phyloP scores from a whole-genome alignment of 129 eudicot genomes.

The Escallonia rubra region DNA sequence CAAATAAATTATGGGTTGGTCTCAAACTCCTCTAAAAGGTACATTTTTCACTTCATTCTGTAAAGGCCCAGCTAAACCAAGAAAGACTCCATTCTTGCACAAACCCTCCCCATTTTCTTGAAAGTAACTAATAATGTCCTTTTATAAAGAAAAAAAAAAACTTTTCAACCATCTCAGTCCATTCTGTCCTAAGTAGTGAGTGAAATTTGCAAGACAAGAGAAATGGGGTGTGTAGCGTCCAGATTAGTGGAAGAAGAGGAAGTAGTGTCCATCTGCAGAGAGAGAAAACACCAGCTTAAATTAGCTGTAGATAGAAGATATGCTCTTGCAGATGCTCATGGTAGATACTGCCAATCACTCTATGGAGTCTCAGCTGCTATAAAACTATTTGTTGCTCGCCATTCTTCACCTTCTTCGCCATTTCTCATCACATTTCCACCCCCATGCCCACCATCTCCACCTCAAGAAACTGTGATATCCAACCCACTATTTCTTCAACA shows the following conservation, averaged over 20 bases:
- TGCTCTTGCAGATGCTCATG: slow-evolving; percentile 86
- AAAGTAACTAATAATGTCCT: neutral
- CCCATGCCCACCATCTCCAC: slow-evolving; percentile 48
- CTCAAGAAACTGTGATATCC: slow-evolving; percentile 57
- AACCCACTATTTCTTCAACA: slow-evolving; percentile 92
- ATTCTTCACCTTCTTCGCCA: slow-evolving; percentile 74
- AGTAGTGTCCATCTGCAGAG: slow-evolving; percentile 87
- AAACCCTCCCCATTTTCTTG: slow-evolving; percentile 20
- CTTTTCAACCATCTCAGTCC: neutral
- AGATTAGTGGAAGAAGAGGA: slow-evolving; percentile 82
- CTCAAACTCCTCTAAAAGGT: slow-evolving; percentile 9
- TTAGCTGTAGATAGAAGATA: slow-evolving; percentile 82
- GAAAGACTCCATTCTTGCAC: slow-evolving; percentile 20
- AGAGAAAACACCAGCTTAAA: slow-evolving; percentile 71
- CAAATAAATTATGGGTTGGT: slow-evolving; percentile 16
- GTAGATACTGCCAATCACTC: slow-evolving; percentile 64
- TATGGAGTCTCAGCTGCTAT: slow-evolving; percentile 86
- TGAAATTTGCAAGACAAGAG: neutral
- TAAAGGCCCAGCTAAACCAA: slow-evolving; percentile 10
- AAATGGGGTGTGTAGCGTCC: slow-evolving; percentile 97
- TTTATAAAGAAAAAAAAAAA: slow-evolving; percentile 12
- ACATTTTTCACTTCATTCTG: slow-evolving; percentile 15
- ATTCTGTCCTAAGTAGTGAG: no score
- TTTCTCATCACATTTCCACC: slow-evolving; percentile 76
- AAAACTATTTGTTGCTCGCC: slow-evolving; percentile 78